Percentiles rank a stretch among this genome's conserved stretches.
Conservation (phyloP, 306 rosid species). For the Arachis hypogaea region DNA sequence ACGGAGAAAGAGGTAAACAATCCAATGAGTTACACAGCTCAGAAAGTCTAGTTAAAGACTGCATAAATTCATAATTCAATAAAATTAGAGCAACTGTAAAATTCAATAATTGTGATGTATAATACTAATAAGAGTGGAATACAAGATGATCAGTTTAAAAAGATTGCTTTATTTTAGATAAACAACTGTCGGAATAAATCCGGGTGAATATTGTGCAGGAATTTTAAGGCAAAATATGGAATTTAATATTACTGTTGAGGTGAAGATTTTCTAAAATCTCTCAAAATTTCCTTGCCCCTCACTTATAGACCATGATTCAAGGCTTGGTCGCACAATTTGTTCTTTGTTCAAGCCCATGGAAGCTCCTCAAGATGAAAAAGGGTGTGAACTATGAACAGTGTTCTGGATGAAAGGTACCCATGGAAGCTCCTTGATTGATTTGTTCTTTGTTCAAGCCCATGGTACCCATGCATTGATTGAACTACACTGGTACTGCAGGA, state of each 20-base stretch:
- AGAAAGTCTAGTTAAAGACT: not conserved
- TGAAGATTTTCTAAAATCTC: slow-evolving; percentile 35
- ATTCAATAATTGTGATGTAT: not conserved
- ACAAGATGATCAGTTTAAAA: not conserved
- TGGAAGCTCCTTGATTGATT: no score
- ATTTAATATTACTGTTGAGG: not conserved
- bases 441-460: not conserved
- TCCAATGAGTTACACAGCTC: no score
- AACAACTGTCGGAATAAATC: not conserved
- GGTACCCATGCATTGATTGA: slow-evolving; percentile 53
- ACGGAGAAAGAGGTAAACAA: no score
- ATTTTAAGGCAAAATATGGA: slow-evolving; percentile 1
- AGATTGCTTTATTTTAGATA: slow-evolving; percentile 7
- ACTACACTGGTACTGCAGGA: slow-evolving; percentile 66
- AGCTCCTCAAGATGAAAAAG: slow-evolving; percentile 53
- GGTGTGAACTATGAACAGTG: slow-evolving; percentile 48
- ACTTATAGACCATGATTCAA: slow-evolving; percentile 61
- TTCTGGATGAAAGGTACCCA: slow-evolving; percentile 17
- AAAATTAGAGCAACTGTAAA: slow-evolving; percentile 7
- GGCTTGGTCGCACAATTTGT: slow-evolving; percentile 61
- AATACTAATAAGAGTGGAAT: no score
- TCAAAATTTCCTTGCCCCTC: slow-evolving; percentile 16
- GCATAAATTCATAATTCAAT: slow-evolving; percentile 6
- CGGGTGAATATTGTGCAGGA: not conserved
- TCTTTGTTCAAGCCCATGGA: slow-evolving; percentile 33